Conservation (phyloP, 768 basidiomycete species). For the Leccinum boreale region DNA sequence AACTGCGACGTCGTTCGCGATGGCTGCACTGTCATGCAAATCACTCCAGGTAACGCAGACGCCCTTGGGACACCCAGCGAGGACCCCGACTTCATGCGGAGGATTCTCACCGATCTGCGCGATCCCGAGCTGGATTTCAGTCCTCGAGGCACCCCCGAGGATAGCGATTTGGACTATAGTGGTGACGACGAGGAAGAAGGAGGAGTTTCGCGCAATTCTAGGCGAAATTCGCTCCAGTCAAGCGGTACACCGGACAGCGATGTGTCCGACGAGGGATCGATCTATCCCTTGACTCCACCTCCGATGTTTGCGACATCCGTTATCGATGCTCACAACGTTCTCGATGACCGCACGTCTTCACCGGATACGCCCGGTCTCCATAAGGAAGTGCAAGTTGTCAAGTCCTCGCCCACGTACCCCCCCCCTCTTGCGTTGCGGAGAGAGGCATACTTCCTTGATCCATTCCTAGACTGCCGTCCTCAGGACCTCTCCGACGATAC, state of each 20-base stretch:
- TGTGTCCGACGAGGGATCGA: constrained; percentile 2
- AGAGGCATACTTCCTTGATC: background rate
- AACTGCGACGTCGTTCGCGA: background rate
- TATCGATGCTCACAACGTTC: background rate
- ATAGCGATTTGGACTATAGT: constrained; percentile 1
- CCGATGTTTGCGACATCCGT: background rate
- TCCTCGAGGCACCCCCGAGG: constrained; percentile 3
- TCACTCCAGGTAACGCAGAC: background rate
- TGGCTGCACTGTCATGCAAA: background rate
- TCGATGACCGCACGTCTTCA: background rate
- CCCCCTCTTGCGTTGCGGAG: background rate
- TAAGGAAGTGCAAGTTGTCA: background rate
- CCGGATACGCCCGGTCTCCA: background rate
- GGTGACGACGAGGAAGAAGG: background rate
- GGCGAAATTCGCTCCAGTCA: constrained; percentile 2
- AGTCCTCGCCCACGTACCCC: background rate
- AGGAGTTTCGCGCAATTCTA: background rate
- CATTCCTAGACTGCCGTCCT: constrained; percentile 5
- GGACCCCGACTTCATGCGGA: constrained; percentile 10
- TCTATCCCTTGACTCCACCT: constrained; percentile 12
- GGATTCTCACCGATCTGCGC: constrained; percentile 13
- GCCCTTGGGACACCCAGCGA: background rate
- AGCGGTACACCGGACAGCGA: background rate
- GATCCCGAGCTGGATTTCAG: constrained; percentile 10
- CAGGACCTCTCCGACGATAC: background rate